phyloP scores from a whole-genome alignment of 2,329 filamentous ascomycete genomes.

The Chaetomiaceae sp. region DNA sequence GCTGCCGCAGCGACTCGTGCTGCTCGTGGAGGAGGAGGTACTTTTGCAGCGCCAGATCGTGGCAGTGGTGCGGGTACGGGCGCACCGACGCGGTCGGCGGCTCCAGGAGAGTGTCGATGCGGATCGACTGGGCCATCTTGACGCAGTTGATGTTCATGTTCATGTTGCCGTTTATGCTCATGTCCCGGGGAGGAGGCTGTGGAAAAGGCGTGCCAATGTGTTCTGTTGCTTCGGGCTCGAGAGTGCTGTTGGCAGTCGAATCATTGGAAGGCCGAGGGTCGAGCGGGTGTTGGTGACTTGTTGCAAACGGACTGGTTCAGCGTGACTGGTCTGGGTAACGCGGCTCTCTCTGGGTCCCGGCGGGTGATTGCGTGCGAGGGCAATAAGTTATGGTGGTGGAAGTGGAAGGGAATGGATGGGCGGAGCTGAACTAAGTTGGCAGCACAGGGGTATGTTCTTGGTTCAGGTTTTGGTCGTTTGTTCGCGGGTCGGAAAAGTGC shows the following conservation, averaged over 20 bases:
- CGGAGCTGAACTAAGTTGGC: background rate
- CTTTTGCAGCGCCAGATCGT: constrained; percentile 48
- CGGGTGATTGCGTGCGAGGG: constrained; percentile 11
- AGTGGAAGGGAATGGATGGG: too few species aligned
- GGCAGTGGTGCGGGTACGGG: constrained; percentile 30
- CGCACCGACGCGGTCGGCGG: constrained; percentile 12
- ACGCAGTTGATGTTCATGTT: constrained; percentile 4
- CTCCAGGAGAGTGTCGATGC: constrained; percentile 13
- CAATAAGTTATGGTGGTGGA: too few species aligned
- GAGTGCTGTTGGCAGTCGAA: constrained; percentile 13
- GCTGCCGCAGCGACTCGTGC: constrained; percentile 48
- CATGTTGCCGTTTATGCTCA: constrained; percentile 1
- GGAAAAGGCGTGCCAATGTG: constrained; percentile 10
- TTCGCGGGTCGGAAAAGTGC: too few species aligned
- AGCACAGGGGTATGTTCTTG: background rate
- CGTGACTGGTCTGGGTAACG: background rate
- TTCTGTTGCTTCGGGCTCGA: constrained; percentile 17
- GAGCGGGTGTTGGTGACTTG: background rate
- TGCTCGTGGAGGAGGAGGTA: constrained; percentile 51
- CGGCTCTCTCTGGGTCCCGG: background rate
- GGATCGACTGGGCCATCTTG: constrained; percentile 8
- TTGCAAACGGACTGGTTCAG: background rate
- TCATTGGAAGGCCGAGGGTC: constrained; percentile 20
- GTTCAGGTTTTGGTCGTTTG: background rate
- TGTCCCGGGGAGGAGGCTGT: constrained; percentile 9